Base-by-base conservation (phyloP, 495 filamentous ascomycete species). In the Ramalina peruviana region DNA sequence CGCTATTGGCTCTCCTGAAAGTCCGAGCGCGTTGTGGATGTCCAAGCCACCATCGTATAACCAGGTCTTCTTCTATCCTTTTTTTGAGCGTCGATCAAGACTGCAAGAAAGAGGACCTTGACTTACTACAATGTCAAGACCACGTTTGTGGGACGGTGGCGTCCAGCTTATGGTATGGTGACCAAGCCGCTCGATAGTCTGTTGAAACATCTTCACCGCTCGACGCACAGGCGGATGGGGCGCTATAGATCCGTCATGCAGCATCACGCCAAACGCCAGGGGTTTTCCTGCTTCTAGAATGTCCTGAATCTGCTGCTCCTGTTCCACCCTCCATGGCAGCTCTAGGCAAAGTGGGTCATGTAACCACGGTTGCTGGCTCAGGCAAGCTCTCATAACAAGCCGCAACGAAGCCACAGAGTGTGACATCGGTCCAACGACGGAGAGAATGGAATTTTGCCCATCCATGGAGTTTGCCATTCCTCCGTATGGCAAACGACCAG, bases 301-400 rank as follows among this genome's bases (percentile, higher is more conserved):
- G 27, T 70, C 64, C 13, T 64, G 62, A 4, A 75, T 69, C 42
- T 67, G 54, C 16, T 74, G 54, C 37, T 71, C 70, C 41, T 72
- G 65, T n/a, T 73, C 67, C 30, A 73, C 64, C 41, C 80, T 67
- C 81, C 80, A 85, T 6, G 81, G 81, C 4, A 85, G 51, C 49
- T 81, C 73, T 39, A 72, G 51, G 1, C 73, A 75, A 16, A 79
- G 61, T 0, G 81, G 81, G 63, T 85, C 81, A 56, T 76, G 67
- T 7, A 76, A 62, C 81, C 81, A 85, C 11, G 81, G 81, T 49
- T 78, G 49, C 46, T 72, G 68, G 16, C 55, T 62, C 17, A 85
- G 59, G 6, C 84, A 54, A 0, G 68, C 57, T 57, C 79, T 75
- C 21, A 81, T 68, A 15, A 81, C 50, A 7, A 83, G 58, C 33